Percentiles rank a stretch among this genome's conserved stretches.
These are phyloP conservation scores for Globisporangium okanoganense DNA, from an alignment of 352 stramenopile genomes.

Conservation along the genomic window DNA sequence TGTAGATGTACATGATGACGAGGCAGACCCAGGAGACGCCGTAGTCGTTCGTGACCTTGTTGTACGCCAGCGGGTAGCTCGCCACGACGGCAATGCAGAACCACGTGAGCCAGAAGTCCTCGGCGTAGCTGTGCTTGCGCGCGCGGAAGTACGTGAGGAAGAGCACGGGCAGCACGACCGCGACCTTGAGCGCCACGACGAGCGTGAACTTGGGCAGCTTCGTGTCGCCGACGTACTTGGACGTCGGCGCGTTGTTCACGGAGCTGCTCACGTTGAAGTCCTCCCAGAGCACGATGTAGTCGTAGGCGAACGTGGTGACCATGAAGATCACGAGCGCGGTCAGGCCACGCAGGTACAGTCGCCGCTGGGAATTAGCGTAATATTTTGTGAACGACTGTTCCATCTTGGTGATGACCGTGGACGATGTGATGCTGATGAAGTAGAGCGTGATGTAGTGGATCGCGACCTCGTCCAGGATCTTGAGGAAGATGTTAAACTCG, in stretches of 20 bases:
- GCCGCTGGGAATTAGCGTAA: constrained; percentile 66
- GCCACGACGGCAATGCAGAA: constrained; percentile 56
- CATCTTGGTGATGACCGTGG: constrained; percentile 68
- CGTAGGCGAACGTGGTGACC: constrained; percentile 63
- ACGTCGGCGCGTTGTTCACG: constrained; percentile 23
- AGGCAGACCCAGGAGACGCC: constrained; percentile 79
- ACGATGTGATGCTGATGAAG: constrained; percentile 77
- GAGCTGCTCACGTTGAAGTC: constrained; percentile 40
- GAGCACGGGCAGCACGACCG: constrained; percentile 55
- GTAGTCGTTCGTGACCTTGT: constrained; percentile 80
- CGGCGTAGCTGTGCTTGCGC: constrained; percentile 47
- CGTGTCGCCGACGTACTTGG: constrained; percentile 23
- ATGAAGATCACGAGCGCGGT: constrained; percentile 65
- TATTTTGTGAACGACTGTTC: constrained; percentile 77
- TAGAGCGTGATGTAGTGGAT: constrained; percentile 79
- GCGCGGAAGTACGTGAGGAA: constrained; percentile 66
- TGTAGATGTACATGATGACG: constrained; percentile 86
- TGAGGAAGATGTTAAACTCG: constrained; percentile 75
- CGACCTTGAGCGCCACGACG: constrained; percentile 60
- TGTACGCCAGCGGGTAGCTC: constrained; percentile 72
- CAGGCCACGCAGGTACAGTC: constrained; percentile 58
- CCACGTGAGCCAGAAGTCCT: constrained; percentile 73
- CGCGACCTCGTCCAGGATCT: constrained; percentile 78
- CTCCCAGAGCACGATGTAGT: constrained; percentile 67
- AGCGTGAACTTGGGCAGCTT: constrained; percentile 65